Evolutionary conservation across 169 alveolate species (phyloP).

Genomic region (Theileria sp.): DNA sequence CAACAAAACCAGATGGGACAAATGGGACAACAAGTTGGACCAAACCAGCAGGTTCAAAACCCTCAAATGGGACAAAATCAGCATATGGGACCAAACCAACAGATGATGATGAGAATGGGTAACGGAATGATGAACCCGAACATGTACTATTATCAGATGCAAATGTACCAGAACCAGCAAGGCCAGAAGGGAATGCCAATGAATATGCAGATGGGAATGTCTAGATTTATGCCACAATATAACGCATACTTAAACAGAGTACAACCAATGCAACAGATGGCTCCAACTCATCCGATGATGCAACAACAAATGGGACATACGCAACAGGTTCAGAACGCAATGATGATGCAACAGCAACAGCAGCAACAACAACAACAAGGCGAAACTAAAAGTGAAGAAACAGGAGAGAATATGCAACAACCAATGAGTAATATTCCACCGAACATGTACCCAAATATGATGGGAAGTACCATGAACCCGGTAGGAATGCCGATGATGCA

Average conservation of each 20-base stretch:
- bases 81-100: background rate
- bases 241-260: slow-evolving; percentile 59
- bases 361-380: slow-evolving; percentile 4
- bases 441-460: slow-evolving; percentile 39
- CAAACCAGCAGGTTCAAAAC: background rate
- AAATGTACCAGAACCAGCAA: slow-evolving; percentile 55
- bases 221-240: slow-evolving; percentile 65
- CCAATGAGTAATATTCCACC: slow-evolving; percentile 4
- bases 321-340: background rate
- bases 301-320: slow-evolving; percentile 22
- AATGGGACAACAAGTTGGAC: slow-evolving; percentile 25
- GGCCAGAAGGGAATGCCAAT: slow-evolving; percentile 41
- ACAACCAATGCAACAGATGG: slow-evolving; percentile 18
- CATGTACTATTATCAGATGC: slow-evolving; percentile 32
- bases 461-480: slow-evolving; percentile 48
- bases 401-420: slow-evolving; percentile 16
- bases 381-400: slow-evolving; percentile 16
- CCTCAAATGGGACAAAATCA: slow-evolving; percentile 17
- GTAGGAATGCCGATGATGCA: slow-evolving; percentile 26
- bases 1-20: background rate
- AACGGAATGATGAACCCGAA: slow-evolving; percentile 22
- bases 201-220: slow-evolving; percentile 60
- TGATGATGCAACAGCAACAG: slow-evolving; percentile 21
- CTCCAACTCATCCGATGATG: slow-evolving; percentile 19
- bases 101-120: slow-evolving; percentile 33